phyloP scores from a whole-genome alignment of 192 early-diverging fungal genomes.

The Coemansia sp. region DNA sequence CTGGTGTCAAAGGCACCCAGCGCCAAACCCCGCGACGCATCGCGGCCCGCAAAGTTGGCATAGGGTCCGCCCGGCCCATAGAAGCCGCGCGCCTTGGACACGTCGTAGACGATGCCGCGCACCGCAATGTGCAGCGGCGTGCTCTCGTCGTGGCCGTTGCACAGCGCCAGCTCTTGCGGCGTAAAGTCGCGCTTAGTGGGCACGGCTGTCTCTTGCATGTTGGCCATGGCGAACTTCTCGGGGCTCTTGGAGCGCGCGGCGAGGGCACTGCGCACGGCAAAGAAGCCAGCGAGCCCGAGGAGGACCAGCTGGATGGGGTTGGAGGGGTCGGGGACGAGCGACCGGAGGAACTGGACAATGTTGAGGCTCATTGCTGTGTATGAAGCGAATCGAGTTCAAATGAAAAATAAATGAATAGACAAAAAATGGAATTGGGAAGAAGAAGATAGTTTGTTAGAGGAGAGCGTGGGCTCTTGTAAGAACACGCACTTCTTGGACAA shows the following conservation, averaged over 20 bases:
- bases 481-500: too few species aligned
- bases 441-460: too few species aligned
- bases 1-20: slow-evolving; percentile 88
- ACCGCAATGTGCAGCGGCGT: slow-evolving; percentile 80
- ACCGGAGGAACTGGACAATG: slow-evolving; percentile 7
- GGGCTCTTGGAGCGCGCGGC: background rate
- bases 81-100: slow-evolving; percentile 77
- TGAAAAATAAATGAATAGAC: too few species aligned
- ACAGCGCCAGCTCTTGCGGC: slow-evolving; percentile 72
- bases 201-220: slow-evolving; percentile 10
- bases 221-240: slow-evolving; percentile 37
- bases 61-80: slow-evolving; percentile 95
- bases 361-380: too few species aligned
- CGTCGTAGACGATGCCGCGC: slow-evolving; percentile 89
- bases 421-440: too few species aligned
- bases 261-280: slow-evolving; percentile 30
- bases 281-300: slow-evolving; percentile 29
- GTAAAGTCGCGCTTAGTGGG: slow-evolving; percentile 68
- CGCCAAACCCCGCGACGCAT: slow-evolving; percentile 92
- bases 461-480: too few species aligned
- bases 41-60: slow-evolving; percentile 95
- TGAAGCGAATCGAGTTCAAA: too few species aligned
- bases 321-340: slow-evolving; percentile 18
- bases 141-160: slow-evolving; percentile 64
- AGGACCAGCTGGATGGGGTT: slow-evolving; percentile 27